Base-by-base conservation (phyloP, 2,329 filamentous ascomycete species). In the Diplodia seriata region DNA sequence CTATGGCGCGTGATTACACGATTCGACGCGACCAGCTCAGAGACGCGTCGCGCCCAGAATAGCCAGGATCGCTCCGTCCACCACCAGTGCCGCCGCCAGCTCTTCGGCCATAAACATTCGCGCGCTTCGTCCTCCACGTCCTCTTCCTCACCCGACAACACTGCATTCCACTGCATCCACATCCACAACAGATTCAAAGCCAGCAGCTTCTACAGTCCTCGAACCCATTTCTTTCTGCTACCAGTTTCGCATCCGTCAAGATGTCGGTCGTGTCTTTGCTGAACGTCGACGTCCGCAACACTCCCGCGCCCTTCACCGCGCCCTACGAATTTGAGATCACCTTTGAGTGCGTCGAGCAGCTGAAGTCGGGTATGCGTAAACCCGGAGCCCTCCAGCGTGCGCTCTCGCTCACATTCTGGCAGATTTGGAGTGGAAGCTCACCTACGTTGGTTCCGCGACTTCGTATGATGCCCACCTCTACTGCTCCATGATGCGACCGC, bases 341-440 rank as follows among this genome's bases (percentile, higher is more conserved):
- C 20, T 99, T 99, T 71, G 95, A 99, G 82, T 98, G 95, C 76
- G 88, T 98, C 29, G 95, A 99, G 84, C 88, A 91, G 73, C 87
- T 99, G 49, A 92, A 97, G 79, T 97, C 97, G 82, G 94, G 93
- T 94, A 80, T 64, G 63, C 26, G 4, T 5, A 6, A 4, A 11
- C 8, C 15, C 5, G 5, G 20, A 62, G 5, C 26, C 6, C 56
- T 20, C n/a, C 15, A 20, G 7, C 20, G 15, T 14, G 20, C 51
- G 3, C 55, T 15, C 3, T n/a, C 23, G 43, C 51, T 29, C 12
- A 67, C 72, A 75, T 72, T 77, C 23, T 54, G 47, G 40, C 75
- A 97, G 95, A 99, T 82, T 89, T 99, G 70, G 95, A 99, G 83
- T 99, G 95, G 95, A 99, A 99, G 83, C 86, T 99, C 75, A 99